Base-by-base conservation (phyloP, 805 yeast genomes). In the Candida sithepensis region DNA sequence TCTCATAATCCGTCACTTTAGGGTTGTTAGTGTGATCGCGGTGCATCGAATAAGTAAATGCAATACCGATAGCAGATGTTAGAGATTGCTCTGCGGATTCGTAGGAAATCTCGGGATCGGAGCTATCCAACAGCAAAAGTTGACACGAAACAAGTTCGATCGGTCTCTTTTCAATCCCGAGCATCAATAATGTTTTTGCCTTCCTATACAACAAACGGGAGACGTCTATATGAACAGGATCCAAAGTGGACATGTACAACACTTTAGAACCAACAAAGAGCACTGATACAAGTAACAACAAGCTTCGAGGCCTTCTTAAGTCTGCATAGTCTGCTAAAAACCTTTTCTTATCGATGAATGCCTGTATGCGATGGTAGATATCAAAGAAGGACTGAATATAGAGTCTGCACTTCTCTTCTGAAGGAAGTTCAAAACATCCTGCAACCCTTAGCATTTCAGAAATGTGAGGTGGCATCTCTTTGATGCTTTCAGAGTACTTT, bases 81-180 rank as follows among this genome's bases (percentile, higher is more conserved):
- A 84, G 77, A 91, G 90, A 84, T 59, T 80, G 81, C 58, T 75
- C 83, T 1, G 80, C 75, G 58, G 82, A 82, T 40, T 80, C 78
- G 79, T 77, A 32, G 36, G 23, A 6, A 21, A 33, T 34, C n/a
- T 30, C 16, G 10, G 36, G 3, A 20, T 20, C 28, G 33, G 16
- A 14, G 16, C 14, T 77, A 82, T 69, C 0, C 85, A 71, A 56
- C 80, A 85, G 13, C 16, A 43, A 13, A 21, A 53, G n/a, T 36
- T 45, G 47, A 13, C 53, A 18, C 39, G 51, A 51, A 14, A 82
- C 73, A 18, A 82, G 66, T 5, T 77, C 65, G 2, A 79, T 70
- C 2, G 84, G 79, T 60, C 83, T 87, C 43, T 74, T 70, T 62
- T 84, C 90, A 57, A 77, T 81, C 52, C 75, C 78, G 2, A 84